Conservation (phyloP, 2,329 filamentous ascomycete species). For the Calonectria fujianensis region DNA sequence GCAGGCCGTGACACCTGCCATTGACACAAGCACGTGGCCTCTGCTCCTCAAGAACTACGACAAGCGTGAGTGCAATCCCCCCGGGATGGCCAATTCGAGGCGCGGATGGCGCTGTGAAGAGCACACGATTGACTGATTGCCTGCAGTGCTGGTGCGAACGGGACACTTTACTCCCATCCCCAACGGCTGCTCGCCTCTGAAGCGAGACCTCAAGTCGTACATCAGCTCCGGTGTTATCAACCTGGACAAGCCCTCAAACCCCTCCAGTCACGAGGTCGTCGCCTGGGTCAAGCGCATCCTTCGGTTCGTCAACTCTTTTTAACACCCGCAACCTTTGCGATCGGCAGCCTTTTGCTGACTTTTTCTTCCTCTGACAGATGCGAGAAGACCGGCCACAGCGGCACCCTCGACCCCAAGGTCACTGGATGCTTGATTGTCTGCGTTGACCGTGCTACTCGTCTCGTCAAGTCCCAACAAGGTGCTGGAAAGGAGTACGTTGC, state of each 20-base stretch:
- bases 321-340: conserved; percentile 26
- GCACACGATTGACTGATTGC: conserved; percentile 52
- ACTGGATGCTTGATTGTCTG: conserved; percentile 96
- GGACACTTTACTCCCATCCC: conserved; percentile 98
- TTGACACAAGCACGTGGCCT: conserved; percentile 94
- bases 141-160: conserved; percentile 89
- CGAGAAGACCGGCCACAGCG: conserved; percentile 98
- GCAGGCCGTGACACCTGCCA: conserved; percentile 83
- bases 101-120: conserved; percentile 37
- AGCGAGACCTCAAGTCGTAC: conserved; percentile 97
- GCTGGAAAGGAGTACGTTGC: conserved; percentile 99
- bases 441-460: conserved; percentile 95
- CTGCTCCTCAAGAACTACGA: conserved; percentile 97
- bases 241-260: conserved; percentile 90
- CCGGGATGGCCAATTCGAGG: conserved; percentile 30
- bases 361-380: conserved; percentile 53
- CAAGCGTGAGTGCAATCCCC: conserved; percentile 78
- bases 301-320: conserved; percentile 72
- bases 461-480: conserved; percentile 99
- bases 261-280: conserved; percentile 98
- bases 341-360: conserved; percentile 36
- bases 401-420: conserved; percentile 98
- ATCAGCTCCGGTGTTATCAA: conserved; percentile 99
- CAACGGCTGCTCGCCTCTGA: conserved; percentile 91
- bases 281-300: conserved; percentile 99